phyloP scores from a whole-genome alignment of 2,329 filamentous ascomycete genomes.

The Colletotrichum eremochloae region DNA sequence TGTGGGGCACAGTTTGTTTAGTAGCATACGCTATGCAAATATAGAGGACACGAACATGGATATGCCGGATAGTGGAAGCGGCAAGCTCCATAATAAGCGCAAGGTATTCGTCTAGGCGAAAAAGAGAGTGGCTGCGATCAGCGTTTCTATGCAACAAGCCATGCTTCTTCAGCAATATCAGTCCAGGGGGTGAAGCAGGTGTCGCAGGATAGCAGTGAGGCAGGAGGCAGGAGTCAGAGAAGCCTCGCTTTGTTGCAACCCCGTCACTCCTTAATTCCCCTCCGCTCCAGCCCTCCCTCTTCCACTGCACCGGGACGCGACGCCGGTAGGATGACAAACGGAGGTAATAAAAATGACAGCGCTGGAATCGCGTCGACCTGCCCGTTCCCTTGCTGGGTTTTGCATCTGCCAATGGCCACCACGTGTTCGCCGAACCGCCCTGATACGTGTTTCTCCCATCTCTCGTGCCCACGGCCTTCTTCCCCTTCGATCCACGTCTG shows the following conservation, averaged over 20 bases:
- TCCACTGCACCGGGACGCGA: background rate
- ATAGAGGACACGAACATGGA: conserved; percentile 10
- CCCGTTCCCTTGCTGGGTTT: background rate
- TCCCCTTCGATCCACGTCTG: conserved; percentile 27
- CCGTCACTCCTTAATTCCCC: background rate
- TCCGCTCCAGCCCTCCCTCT: background rate
- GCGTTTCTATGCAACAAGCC: conserved; percentile 36
- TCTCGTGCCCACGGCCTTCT: background rate
- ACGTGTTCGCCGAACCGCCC: conserved; percentile 37
- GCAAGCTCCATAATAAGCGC: conserved; percentile 28
- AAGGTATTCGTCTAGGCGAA: conserved; percentile 27
- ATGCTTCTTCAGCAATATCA: conserved; percentile 38
- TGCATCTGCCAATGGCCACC: conserved; percentile 35
- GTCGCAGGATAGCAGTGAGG: conserved; percentile 18
- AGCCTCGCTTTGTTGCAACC: conserved; percentile 2
- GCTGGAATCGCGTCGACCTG: conserved; percentile 31
- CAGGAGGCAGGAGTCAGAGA: conserved; percentile 29
- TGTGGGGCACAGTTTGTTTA: background rate
- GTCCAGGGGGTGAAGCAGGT: conserved; percentile 33
- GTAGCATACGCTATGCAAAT: background rate
- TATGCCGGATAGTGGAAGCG: conserved; percentile 31
- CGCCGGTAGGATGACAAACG: conserved; percentile 16
- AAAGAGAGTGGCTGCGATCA: conserved; percentile 19
- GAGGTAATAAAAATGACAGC: conserved; percentile 13
- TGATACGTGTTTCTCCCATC: conserved; percentile 4